A percentile compares a stretch with the other conserved stretches of the same genome.
Evolutionary conservation across 345 rosid species (phyloP).

Genomic region (Dipteronia sinensis): DNA sequence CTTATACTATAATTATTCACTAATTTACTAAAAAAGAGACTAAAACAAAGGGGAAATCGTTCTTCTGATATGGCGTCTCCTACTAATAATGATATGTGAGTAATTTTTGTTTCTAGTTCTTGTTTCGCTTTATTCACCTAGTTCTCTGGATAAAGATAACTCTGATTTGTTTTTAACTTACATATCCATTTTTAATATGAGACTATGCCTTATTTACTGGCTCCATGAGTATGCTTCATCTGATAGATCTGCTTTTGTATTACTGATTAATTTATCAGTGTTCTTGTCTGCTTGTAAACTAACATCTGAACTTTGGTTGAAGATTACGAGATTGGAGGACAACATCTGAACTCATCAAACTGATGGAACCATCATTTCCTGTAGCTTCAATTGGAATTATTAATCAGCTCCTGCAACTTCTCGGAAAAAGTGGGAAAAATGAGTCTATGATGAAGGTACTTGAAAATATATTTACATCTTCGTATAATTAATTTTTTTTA

Average conservation of each 20-base stretch:
- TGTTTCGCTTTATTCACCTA: not conserved
- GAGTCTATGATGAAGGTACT: constrained; percentile 84
- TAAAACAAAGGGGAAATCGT: not conserved
- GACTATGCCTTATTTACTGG: not conserved
- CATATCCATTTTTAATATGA: not conserved
- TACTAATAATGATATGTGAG: not conserved
- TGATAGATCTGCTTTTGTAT: constrained; percentile 17
- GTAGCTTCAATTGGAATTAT: constrained; percentile 61
- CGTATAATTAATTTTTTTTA: not conserved
- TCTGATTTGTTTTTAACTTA: not conserved
- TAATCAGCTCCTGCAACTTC: constrained; percentile 76
- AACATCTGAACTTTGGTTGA: constrained; percentile 25
- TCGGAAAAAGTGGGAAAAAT: constrained; percentile 81
- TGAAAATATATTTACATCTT: constrained; percentile 2
- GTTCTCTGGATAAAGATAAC: not conserved
- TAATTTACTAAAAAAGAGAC: not conserved
- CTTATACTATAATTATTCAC: not conserved
- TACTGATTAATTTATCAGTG: not conserved
- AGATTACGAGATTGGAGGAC: constrained; percentile 85
- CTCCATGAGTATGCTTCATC: not conserved
- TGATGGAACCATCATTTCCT: constrained; percentile 73
- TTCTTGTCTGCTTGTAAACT: constrained; percentile 12
- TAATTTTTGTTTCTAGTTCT: not conserved
- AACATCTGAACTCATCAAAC: constrained; percentile 47
- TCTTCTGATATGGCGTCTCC: not conserved